A percentile compares a stretch with the other conserved stretches of the same genome.
phyloP scores from a whole-genome alignment of 768 basidiomycete genomes.

The Fistulinella prunicolor region DNA sequence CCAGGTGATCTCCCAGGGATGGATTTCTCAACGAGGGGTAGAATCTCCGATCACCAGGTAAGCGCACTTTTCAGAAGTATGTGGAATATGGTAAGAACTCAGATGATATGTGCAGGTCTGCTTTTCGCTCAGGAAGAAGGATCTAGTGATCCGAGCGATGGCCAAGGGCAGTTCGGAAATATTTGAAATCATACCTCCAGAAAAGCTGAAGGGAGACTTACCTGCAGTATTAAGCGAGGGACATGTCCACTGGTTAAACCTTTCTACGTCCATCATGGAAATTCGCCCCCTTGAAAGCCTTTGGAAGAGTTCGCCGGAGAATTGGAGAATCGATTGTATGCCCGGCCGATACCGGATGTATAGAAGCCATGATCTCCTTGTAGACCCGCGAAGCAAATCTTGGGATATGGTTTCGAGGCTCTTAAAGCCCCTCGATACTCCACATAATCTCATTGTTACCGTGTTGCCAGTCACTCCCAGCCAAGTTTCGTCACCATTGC shows the following conservation, averaged over 20 bases:
- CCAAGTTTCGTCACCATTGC: not conserved
- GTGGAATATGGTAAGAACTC: not conserved
- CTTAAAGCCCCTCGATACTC: constrained; percentile 25
- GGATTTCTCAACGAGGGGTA: constrained; percentile 23
- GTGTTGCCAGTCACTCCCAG: not conserved
- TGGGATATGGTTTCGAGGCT: constrained; percentile 28
- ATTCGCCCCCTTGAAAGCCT: constrained; percentile 24
- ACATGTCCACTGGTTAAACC: constrained; percentile 33
- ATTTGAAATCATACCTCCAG: constrained; percentile 25
- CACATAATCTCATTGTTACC: constrained; percentile 23
- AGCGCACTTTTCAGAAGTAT: not conserved
- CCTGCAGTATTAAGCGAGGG: constrained; percentile 21
- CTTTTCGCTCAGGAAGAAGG: constrained; percentile 18
- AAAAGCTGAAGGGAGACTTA: constrained; percentile 23
- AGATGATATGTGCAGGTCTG: constrained; percentile 10
- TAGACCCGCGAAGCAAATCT: constrained; percentile 28
- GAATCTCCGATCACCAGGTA: constrained; percentile 19
- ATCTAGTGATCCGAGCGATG: constrained; percentile 21
- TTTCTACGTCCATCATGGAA: constrained; percentile 22
- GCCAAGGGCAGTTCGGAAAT: not conserved
- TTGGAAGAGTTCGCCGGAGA: constrained; percentile 25
- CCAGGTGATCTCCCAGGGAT: constrained; percentile 26
- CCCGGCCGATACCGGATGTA: constrained; percentile 6
- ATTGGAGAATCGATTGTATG: constrained; percentile 25
- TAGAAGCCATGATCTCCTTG: constrained; percentile 10